Base-by-base conservation (phyloP, 371 early-diverging fungal genomes). In the Haplosporangium sp. region DNA sequence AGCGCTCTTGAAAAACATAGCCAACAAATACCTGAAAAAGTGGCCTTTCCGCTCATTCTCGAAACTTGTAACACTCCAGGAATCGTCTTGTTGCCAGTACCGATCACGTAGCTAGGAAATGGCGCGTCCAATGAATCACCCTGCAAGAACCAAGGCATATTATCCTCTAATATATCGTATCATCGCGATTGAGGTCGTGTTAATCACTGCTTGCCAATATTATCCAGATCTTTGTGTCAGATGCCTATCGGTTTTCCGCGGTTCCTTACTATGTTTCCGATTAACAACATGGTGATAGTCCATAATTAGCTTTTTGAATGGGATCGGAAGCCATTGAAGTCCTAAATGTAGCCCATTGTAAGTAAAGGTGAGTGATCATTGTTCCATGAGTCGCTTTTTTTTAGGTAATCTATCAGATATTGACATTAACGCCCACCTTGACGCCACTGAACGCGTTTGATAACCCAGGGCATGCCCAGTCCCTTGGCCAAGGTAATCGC, bases 221-320 rank as follows among this genome's bases (percentile, higher is more conserved):
- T 29, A 0, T 57, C 38, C n/a, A 41, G 38, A 40, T 41, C 41
- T 45, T 46, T 58, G 14, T 5, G 37, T 16, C 1, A 29, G 29
- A 29, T 4, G 29, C 29, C 29, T 29, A 29, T 2, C 4, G 29
- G 4, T 29, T 4, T 18, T 3, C 18, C 10, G 29, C 50, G 43
- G 21, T 42, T 38, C 51, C 57, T 1, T 79, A 72, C 73, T 62
- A 21, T 64, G 64, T 14, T 65, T 68, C 40, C 68, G 48, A 50
- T 67, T 64, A 51, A 67, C 59, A 14, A 72, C 79, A 43, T 79
- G 79, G 18, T 72, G 64, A 54, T 79, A 79, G 36, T 79, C 79
- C 79, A 79, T 72, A 56, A 79, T 60, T 38, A 79, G 43, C 21
- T 79, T 79, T 54, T 72, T 72, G 59, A 79, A 79, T 6, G 79